Conservation (phyloP, 495 filamentous ascomycete genomes). For the Tirmania nivea region DNA sequence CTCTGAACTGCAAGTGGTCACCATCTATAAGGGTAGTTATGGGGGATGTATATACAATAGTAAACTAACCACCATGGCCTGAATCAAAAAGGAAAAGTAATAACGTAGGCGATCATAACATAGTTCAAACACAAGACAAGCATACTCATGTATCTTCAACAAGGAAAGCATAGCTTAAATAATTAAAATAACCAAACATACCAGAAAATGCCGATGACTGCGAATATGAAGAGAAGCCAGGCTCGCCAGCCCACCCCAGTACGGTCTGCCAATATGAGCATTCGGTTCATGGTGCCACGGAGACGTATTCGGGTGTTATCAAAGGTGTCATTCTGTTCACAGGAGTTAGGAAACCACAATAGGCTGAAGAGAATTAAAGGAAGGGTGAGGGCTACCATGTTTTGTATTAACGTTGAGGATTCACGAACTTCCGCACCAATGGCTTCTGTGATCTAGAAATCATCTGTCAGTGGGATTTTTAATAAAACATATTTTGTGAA, state of each 20-base stretch:
- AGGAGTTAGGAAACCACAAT: neutral
- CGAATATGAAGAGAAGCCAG: slow-evolving; percentile 70
- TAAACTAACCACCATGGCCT: slow-evolving; percentile 2
- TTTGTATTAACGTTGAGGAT: slow-evolving; percentile 59
- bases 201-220: slow-evolving; percentile 57
- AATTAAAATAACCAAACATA: slow-evolving; percentile 72
- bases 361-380: neutral
- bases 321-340: slow-evolving; percentile 48
- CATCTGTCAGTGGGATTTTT: neutral
- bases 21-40: no score
- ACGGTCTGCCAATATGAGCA: slow-evolving; percentile 85
- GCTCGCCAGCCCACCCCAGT: slow-evolving; percentile 88
- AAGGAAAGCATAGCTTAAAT: neutral
- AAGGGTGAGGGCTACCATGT: slow-evolving; percentile 27
- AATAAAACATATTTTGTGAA: neutral
- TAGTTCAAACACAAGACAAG: neutral
- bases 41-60: no score
- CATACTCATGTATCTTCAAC: neutral
- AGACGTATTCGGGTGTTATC: slow-evolving; percentile 61
- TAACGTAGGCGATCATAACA: neutral
- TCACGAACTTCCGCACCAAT: slow-evolving; percentile 90
- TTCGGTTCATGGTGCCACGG: slow-evolving; percentile 83
- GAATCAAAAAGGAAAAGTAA: neutral
- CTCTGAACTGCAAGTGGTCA: no score
- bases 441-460: slow-evolving; percentile 53